These are phyloP conservation scores for Discostella pseudostelligera DNA, from an alignment of 108 stramenopile species.

Conservation along the genomic window DNA sequence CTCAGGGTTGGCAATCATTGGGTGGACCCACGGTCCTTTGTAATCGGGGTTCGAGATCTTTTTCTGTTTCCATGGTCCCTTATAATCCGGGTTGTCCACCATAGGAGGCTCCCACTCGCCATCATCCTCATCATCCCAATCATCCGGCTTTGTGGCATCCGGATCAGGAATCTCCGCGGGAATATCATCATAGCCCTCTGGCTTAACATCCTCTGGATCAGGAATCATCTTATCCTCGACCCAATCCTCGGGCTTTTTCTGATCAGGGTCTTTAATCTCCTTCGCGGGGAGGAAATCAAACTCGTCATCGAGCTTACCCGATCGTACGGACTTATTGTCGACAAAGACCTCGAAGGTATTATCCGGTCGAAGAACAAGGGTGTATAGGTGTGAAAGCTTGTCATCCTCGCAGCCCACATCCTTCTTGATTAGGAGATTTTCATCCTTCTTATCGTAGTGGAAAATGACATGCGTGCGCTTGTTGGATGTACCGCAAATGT, in stretches of 20 bases:
- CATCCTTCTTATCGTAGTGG: conserved; percentile 89
- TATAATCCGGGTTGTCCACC: conserved; percentile 98
- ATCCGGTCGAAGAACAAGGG: conserved; percentile 90
- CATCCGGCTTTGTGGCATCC: conserved; percentile 92
- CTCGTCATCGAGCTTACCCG: conserved; percentile 92
- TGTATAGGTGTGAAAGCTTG: conserved; percentile 95
- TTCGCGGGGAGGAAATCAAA: conserved; percentile 91
- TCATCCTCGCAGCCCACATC: conserved; percentile 90
- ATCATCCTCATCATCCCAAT: conserved; percentile 99
- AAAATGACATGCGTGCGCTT: conserved; percentile 97
- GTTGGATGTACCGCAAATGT: conserved; percentile 94
- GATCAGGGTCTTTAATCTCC: conserved; percentile 95
- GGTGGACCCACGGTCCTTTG: conserved; percentile 95
- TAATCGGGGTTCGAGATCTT: conserved; percentile 97
- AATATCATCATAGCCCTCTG: conserved; percentile 96
- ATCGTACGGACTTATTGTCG: conserved; percentile 92
- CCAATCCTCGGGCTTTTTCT: conserved; percentile 96
- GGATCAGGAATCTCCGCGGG: conserved; percentile 93
- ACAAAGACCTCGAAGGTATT: conserved; percentile 97
- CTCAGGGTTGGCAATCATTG: conserved; percentile 94
- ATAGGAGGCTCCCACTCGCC: conserved; percentile 97
- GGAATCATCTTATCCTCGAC: conserved; percentile 93
- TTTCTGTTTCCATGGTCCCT: conserved; percentile 93
- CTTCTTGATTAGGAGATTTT: conserved; percentile 95
- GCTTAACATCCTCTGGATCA: conserved; percentile 96